These are phyloP conservation scores for Populus simonii DNA, from an alignment of 345 rosid genomes.

Conservation along the genomic window DNA sequence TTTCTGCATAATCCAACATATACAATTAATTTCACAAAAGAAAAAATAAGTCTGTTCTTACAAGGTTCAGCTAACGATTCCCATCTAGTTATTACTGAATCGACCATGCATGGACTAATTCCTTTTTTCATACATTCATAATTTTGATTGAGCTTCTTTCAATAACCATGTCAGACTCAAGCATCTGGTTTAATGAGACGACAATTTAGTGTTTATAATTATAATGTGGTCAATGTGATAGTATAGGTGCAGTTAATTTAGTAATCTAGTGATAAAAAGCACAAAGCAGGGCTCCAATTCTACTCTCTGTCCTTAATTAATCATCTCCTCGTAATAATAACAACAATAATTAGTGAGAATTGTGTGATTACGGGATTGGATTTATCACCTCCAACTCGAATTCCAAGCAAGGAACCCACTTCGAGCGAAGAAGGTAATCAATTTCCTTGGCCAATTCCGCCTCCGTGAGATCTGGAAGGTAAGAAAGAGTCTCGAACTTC, in stretches of 20 bases:
- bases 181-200: too few species aligned
- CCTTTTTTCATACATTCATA: too few species aligned
- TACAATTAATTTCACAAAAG: too few species aligned
- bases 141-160: too few species aligned
- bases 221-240: too few species aligned
- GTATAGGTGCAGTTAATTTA: too few species aligned
- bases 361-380: not conserved
- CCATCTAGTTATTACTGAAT: too few species aligned
- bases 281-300: not conserved
- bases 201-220: not conserved
- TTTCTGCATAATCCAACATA: slow-evolving; percentile 7
- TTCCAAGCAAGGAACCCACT: slow-evolving; percentile 65
- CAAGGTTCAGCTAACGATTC: too few species aligned
- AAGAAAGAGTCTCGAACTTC: slow-evolving; percentile 37
- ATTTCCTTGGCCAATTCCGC: slow-evolving; percentile 39
- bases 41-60: too few species aligned
- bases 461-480: slow-evolving; percentile 37
- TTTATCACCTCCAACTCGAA: slow-evolving; percentile 43
- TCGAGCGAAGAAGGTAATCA: slow-evolving; percentile 46
- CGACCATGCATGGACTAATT: too few species aligned
- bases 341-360: not conserved
- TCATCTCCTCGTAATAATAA: not conserved
- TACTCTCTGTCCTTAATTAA: not conserved
- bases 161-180: too few species aligned
- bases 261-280: not conserved